Percentiles rank a stretch among this genome's conserved stretches.
These are phyloP conservation scores for Sclerotinia trifoliorum DNA, from an alignment of 2,329 filamentous ascomycete species.

Conservation along the genomic window DNA sequence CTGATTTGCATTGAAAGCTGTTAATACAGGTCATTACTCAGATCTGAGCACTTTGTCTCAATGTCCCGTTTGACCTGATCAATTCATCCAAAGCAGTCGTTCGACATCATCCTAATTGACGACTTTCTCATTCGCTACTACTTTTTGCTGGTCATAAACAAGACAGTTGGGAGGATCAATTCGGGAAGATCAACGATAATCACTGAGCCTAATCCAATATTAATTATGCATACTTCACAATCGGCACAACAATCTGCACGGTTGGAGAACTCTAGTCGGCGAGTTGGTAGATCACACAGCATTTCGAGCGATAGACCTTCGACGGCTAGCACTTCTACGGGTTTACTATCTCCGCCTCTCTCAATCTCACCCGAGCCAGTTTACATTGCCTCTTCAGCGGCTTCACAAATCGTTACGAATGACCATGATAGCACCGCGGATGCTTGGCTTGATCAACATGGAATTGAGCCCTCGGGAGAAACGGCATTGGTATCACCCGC, in stretches of 20 bases:
- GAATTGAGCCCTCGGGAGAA: slow-evolving; percentile 62
- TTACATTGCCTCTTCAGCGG: slow-evolving; percentile 85
- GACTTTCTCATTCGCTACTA: not conserved
- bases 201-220: not conserved
- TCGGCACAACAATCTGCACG: slow-evolving; percentile 6
- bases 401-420: slow-evolving; percentile 87
- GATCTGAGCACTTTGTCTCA: not conserved
- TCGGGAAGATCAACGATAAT: not conserved
- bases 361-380: slow-evolving; percentile 73
- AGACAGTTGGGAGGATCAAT: not conserved
- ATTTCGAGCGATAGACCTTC: slow-evolving; percentile 71
- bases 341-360: slow-evolving; percentile 64
- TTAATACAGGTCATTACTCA: not conserved
- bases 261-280: slow-evolving; percentile 21
- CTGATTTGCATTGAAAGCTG: slow-evolving; percentile 1
- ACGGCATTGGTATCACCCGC: slow-evolving; percentile 69
- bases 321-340: slow-evolving; percentile 51
- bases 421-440: slow-evolving; percentile 75
- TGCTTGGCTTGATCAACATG: slow-evolving; percentile 67
- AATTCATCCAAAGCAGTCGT: not conserved
- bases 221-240: slow-evolving; percentile 12
- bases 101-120: not conserved
- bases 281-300: slow-evolving; percentile 48
- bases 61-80: slow-evolving; percentile 7
- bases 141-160: slow-evolving; percentile 16